These are phyloP conservation scores for Cladosporium sp. DNA, from an alignment of 2,329 filamentous ascomycete genomes.

Conservation along the genomic window DNA sequence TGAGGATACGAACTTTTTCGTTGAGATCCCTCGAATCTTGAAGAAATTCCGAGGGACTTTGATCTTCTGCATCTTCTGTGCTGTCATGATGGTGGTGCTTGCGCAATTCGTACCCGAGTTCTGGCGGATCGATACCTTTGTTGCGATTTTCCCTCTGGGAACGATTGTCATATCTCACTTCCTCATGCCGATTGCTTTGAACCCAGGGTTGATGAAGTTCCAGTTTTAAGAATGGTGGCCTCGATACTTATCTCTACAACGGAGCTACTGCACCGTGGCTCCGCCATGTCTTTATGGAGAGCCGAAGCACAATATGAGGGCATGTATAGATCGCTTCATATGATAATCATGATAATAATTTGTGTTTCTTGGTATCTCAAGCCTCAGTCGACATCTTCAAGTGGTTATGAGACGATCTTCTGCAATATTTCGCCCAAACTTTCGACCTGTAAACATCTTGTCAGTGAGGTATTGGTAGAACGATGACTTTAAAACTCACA, in stretches of 20 bases:
- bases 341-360: no score
- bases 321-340: no score
- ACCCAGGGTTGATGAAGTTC: slow-evolving; percentile 62
- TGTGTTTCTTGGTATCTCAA: no score
- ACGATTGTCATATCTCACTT: slow-evolving; percentile 53
- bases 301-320: no score
- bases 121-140: slow-evolving; percentile 57
- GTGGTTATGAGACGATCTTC: background rate
- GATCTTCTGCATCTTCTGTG: slow-evolving; percentile 45
- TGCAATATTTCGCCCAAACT: slow-evolving; percentile 12
- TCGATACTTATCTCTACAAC: no score
- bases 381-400: no score
- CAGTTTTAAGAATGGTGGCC: slow-evolving; percentile 26
- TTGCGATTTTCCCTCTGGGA: slow-evolving; percentile 56
- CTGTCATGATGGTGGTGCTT: slow-evolving; percentile 47
- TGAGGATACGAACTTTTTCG: slow-evolving; percentile 53
- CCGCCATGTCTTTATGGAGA: no score
- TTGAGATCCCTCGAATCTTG: slow-evolving; percentile 53
- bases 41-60: slow-evolving; percentile 55
- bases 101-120: slow-evolving; percentile 44
- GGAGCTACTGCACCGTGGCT: no score
- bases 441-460: background rate
- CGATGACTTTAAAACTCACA: slow-evolving; percentile 17
- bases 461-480: background rate
- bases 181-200: slow-evolving; percentile 56